Base-by-base conservation (phyloP, 805 yeast species). In the Yarrowia sp. region DNA sequence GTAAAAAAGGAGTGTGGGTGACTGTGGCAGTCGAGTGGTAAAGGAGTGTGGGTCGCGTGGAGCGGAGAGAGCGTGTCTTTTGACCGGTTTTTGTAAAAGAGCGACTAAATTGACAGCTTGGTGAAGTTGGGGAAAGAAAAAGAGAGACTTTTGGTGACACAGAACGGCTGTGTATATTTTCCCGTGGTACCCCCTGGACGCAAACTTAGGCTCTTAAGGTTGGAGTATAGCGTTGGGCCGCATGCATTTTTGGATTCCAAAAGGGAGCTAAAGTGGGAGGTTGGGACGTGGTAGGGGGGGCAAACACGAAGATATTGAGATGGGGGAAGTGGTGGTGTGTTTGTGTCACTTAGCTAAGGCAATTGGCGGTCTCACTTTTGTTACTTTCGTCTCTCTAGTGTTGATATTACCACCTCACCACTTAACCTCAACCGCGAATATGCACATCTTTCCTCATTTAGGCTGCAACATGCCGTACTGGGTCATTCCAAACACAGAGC, bases 401-500 rank as follows among this genome's bases (percentile, higher is more conserved):
- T 19, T 19, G 19, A 19, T 19, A 19, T 19, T 19, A 19, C 19
- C 19, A 19, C 19, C 19, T 19, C 19, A 19, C 19, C 19, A 19
- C 19, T 19, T 26, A 26, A 5, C 32, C 32, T 26, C 32, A 48
- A 49, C 9, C 12, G 15, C 11, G 32, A 19, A 36, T 52, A 36
- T 38, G 58, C 58, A 52, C 43, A 36, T 52, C 41, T 5, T 16
- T 52, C 58, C 58, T 32, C 58, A 38, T 52, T 52, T 5, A n/a
- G 58, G 8, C n/a, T 12, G 40, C 32, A 52, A 36, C 42, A 36
- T 52, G 58, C 58, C 58, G 43, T 52, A 52, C 58, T 52, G 58
- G 58, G 58, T 52, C 58, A 52, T 52, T 52, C 58, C 58, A 52
- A 52, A 52, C 58, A 50, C 56, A 52, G 43, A 52, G 43, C 16